Percentiles rank a stretch among this genome's conserved stretches.
Conservation (phyloP, 73 alveolate species). For the Paramecium primaurelia region DNA sequence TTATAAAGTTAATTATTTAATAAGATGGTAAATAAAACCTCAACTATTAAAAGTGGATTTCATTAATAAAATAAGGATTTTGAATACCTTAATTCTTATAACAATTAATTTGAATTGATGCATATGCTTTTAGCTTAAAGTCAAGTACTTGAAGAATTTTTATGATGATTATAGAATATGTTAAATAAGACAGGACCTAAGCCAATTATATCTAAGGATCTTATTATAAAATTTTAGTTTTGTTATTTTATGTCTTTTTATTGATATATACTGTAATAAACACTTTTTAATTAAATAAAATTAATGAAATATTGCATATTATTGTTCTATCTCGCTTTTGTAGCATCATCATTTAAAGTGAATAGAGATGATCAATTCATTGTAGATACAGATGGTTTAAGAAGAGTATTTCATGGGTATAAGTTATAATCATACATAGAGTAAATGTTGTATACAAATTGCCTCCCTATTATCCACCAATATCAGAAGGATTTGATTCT, state of each 20-base stretch:
- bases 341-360: background rate
- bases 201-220: background rate
- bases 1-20: background rate
- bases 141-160: background rate
- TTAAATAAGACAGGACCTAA: background rate
- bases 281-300: background rate
- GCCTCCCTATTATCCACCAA: conserved; percentile 80
- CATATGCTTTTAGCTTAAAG: background rate
- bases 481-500: conserved; percentile 82
- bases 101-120: background rate
- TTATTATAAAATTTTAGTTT: too few relatives aligned
- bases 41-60: background rate
- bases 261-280: background rate
- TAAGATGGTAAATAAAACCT: background rate
- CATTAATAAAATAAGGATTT: background rate
- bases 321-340: background rate
- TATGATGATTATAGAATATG: background rate
- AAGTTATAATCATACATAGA: conserved; percentile 55
- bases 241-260: background rate
- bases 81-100: background rate
- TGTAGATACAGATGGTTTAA: conserved; percentile 19
- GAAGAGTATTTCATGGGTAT: conserved; percentile 45
- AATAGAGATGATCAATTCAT: conserved; percentile 17
- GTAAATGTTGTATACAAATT: conserved; percentile 80
- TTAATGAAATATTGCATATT: background rate